Conservation (phyloP, 2,329 filamentous ascomycete species). For the Aureobasidium pullulans region DNA sequence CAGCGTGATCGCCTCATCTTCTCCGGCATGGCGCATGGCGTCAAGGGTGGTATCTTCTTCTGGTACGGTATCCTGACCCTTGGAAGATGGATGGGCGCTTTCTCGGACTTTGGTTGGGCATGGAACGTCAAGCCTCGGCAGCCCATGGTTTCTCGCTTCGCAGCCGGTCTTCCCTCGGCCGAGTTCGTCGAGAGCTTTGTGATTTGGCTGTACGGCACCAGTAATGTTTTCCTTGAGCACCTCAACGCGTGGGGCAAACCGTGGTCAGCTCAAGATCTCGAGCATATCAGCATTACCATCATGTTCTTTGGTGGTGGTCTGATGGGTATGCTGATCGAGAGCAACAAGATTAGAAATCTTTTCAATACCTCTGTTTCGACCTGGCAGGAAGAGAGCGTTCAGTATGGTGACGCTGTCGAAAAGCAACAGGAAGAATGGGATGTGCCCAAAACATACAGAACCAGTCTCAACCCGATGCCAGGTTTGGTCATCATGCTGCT, state of each 20-base stretch:
- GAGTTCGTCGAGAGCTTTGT: constrained; percentile 82
- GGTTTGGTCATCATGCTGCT: constrained; percentile 74
- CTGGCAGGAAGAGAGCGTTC: constrained; percentile 11
- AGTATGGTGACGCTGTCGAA: background rate
- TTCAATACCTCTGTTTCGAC: constrained; percentile 30
- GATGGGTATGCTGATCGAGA: constrained; percentile 31
- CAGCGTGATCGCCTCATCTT: constrained; percentile 64
- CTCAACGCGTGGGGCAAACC: constrained; percentile 59
- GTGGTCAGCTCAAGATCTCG: constrained; percentile 72
- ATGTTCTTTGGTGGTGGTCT: constrained; percentile 86
- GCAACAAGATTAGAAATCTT: constrained; percentile 53
- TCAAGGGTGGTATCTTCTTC: constrained; percentile 89
- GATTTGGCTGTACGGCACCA: constrained; percentile 78
- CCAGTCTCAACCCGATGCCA: constrained; percentile 79
- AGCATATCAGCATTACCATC: constrained; percentile 82
- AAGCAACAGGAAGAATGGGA: constrained; percentile 36
- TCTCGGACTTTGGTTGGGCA: constrained; percentile 82
- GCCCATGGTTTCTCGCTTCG: constrained; percentile 54
- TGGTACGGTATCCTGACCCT: constrained; percentile 80
- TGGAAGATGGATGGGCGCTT: constrained; percentile 79
- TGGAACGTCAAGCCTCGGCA: constrained; percentile 72
- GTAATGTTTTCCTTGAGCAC: constrained; percentile 86
- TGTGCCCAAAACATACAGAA: constrained; percentile 57
- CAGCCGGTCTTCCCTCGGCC: constrained; percentile 55
- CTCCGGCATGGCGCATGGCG: constrained; percentile 79